These are phyloP conservation scores for Spathaspora hagerdaliae DNA, from an alignment of 805 yeast species.

Conservation along the genomic window DNA sequence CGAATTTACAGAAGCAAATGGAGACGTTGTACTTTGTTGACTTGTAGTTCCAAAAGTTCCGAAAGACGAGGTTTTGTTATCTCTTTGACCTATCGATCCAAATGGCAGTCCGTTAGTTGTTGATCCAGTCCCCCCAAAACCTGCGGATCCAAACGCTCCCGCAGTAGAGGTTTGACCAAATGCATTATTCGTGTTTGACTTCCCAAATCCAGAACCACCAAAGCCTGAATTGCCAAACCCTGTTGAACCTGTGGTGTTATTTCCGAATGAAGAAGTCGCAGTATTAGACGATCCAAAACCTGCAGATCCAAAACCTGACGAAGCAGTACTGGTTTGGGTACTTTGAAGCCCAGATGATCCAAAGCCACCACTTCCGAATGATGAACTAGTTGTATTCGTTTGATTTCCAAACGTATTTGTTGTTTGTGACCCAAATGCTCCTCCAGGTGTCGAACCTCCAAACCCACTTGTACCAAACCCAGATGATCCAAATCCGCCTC, in stretches of 20 bases:
- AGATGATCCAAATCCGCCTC: constrained; percentile 10
- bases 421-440: constrained; percentile 12
- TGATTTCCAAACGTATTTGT: constrained; percentile 8
- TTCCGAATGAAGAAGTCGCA: background rate
- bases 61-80: background rate
- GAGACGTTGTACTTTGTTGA: background rate
- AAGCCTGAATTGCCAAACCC: constrained; percentile 8
- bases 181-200: constrained; percentile 1
- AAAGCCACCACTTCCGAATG: constrained; percentile 8
- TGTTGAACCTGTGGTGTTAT: background rate
- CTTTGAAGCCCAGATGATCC: constrained; percentile 12
- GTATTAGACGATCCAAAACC: constrained; percentile 2
- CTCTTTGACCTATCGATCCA: background rate
- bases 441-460: constrained; percentile 3
- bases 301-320: constrained; percentile 8
- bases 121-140: constrained; percentile 4
- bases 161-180: constrained; percentile 7
- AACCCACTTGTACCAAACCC: constrained; percentile 10
- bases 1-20: constrained; percentile 3
- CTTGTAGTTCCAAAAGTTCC: constrained; percentile 1
- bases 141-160: constrained; percentile 8
- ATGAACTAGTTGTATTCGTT: constrained; percentile 6
- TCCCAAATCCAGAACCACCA: constrained; percentile 9
- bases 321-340: background rate
- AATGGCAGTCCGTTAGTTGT: constrained; percentile 1